Base-by-base conservation (phyloP, 306 rosid genomes). In the Boehmeria nivea region DNA sequence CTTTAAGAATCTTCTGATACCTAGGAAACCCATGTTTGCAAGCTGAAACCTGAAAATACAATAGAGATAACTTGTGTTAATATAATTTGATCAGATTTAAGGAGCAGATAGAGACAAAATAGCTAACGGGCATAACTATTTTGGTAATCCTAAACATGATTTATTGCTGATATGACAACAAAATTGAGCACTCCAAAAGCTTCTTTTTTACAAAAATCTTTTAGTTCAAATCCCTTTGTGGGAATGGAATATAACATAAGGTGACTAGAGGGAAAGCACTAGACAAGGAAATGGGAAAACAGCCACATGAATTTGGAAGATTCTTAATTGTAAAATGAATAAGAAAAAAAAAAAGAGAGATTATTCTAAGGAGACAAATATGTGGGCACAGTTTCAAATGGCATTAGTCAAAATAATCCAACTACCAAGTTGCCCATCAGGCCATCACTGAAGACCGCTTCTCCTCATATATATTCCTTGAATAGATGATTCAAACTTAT, bases 1-100 rank as follows among this genome's bases (percentile, higher is more conserved):
- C 83, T 59, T 75, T 77, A 46, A 66, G 86, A 64, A 78, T 75
- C 89, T 87, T 87, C 12, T 72, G 83, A 63, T 82, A 83, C 71
- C 95, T 75, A 2, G 83, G 84, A 72, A 81, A 83, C 71, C 89
- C 89, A 23, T 77, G 80, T 67, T 88, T 87, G 73, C 87, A 82
- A 65, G 93, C 96, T 8, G 99, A 81, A 69, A 91, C 78, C 99
- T 87, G 96, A 74, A 57, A 2, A 60, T 24, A 68, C 20, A 10
- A 50, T 36, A 62, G n/a, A n/a, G n/a, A n/a, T n/a, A n/a, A n/a
- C n/a, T n/a, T n/a, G n/a, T n/a, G n/a, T n/a, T n/a, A n/a, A 23
- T 9, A 44, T 13, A 18, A 16, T 49, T 12, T 3, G 4, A 12
- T 31, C 36, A 31, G 36, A 31, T 31, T 31, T 17, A 6, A n/a